phyloP scores from a whole-genome alignment of 2,329 filamentous ascomycete genomes.

The Epichloe sp. region DNA sequence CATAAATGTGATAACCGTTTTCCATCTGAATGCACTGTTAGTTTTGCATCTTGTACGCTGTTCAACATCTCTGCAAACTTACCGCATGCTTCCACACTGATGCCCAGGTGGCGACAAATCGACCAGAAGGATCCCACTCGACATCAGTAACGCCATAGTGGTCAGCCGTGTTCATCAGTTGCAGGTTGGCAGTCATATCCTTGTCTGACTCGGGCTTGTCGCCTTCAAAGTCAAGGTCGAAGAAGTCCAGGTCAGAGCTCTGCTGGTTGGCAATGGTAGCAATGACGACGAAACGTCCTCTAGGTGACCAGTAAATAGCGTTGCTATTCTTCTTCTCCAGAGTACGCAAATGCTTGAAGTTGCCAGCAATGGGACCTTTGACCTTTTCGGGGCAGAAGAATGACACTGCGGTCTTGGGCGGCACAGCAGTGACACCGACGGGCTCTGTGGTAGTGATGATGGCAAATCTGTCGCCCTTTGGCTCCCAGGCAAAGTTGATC shows the following conservation, averaged over 20 bases:
- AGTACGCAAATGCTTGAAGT: constrained; percentile 92
- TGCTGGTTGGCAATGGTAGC: constrained; percentile 87
- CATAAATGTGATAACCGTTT: constrained; percentile 97
- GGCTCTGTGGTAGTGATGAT: constrained; percentile 91
- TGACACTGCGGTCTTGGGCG: constrained; percentile 84
- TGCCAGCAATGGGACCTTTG: constrained; percentile 69
- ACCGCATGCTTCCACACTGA: constrained; percentile 93
- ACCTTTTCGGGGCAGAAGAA: constrained; percentile 96
- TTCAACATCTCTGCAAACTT: constrained; percentile 28
- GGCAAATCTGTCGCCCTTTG: constrained; percentile 93
- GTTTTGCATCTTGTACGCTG: not conserved
- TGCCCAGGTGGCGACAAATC: constrained; percentile 86
- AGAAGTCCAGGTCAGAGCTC: constrained; percentile 94
- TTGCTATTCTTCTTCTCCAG: constrained; percentile 99
- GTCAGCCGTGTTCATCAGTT: constrained; percentile 85
- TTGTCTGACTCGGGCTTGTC: constrained; percentile 90
- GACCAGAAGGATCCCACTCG: constrained; percentile 94
- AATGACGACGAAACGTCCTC: constrained; percentile 86
- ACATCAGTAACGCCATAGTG: constrained; percentile 97
- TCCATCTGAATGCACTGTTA: constrained; percentile 58
- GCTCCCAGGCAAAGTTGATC: constrained; percentile 99
- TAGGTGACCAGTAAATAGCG: constrained; percentile 97
- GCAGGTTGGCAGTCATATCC: constrained; percentile 85
- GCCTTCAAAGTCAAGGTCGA: constrained; percentile 93
- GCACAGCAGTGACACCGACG: constrained; percentile 61